Base-by-base conservation (phyloP, 352 stramenopile genomes). In the Globisporangium apiculatum region DNA sequence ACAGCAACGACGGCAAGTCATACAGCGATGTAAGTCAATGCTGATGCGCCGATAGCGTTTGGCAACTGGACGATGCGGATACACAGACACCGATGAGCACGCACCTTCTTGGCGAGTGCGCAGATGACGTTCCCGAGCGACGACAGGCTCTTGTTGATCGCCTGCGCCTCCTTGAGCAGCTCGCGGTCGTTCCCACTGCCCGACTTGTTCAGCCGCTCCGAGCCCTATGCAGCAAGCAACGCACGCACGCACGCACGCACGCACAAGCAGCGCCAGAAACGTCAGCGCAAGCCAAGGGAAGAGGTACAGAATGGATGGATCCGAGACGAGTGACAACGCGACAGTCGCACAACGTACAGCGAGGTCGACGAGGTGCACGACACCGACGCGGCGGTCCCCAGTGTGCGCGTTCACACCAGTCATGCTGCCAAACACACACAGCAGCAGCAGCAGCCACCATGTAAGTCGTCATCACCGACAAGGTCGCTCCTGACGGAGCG, bases 121-220 rank as follows among this genome's bases (percentile, higher is more conserved):
- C 68, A 79, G 54, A 95, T 91, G 3, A 96, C 86, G 48, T 91
- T 94, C 40, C 87, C 86, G 31, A 95, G 65, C 12, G 80, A 71
- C 5, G 83, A 90, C 43, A 96, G 66, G 58, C 84, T 96, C 60
- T 94, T 94, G 76, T 94, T 95, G 60, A 96, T 96, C 12, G 71
- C 79, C 49, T 84, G 81, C 6, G 86, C 79, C 61, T 95, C 86
- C 67, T 91, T 94, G 60, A 95, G 62, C 35, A 92, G 55, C 42
- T 92, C 83, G n/a, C 66, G 73, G 57, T 90, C 76, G 46, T 72
- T 78, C 47, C 78, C 77, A 51, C 82, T 93, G 8, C 87, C 87
- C 2, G 82, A 94, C 37, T 83, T 89, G 15, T 83, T 91, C 46
- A 95, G 51, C 3, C 83, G 77, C 57, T 95, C 84, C 10, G 86